These are phyloP conservation scores for Leptographium wingfieldii DNA, from an alignment of 2,329 filamentous ascomycete genomes.

Conservation along the genomic window DNA sequence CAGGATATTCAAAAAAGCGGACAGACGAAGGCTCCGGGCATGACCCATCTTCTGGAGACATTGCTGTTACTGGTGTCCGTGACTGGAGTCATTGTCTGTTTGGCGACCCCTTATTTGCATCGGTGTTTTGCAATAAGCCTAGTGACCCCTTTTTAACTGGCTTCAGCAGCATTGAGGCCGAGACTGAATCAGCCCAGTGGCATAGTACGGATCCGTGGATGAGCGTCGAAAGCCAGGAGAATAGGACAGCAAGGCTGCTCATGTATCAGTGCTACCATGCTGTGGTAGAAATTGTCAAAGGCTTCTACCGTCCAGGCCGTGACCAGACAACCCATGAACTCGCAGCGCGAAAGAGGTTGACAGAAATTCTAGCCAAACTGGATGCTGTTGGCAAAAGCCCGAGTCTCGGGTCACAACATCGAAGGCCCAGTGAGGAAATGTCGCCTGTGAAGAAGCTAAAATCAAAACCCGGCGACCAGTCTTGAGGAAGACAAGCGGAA, in stretches of 20 bases:
- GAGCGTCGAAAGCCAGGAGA: conserved; percentile 9
- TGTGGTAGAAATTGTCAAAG: conserved; percentile 35
- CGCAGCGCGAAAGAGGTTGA: conserved; percentile 37
- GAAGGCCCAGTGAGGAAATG: conserved; percentile 26
- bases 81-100: conserved; percentile 49
- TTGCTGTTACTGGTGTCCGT: conserved; percentile 35
- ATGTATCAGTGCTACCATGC: conserved; percentile 48
- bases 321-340: conserved; percentile 39
- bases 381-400: conserved; percentile 18
- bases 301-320: conserved; percentile 39
- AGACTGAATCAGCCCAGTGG: background rate
- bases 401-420: conserved; percentile 21
- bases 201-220: background rate
- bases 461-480: conserved; percentile 10
- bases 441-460: conserved; percentile 33
- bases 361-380: conserved; percentile 31
- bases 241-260: conserved; percentile 33
- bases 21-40: background rate
- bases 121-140: conserved; percentile 32
- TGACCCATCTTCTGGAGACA: conserved; percentile 1
- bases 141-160: conserved; percentile 34
- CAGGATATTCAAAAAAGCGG: background rate
- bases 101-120: conserved; percentile 44
- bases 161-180: conserved; percentile 22
- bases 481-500: background rate